Conservation (phyloP, 345 rosid genomes). For the Mallotus nudiflorus region DNA sequence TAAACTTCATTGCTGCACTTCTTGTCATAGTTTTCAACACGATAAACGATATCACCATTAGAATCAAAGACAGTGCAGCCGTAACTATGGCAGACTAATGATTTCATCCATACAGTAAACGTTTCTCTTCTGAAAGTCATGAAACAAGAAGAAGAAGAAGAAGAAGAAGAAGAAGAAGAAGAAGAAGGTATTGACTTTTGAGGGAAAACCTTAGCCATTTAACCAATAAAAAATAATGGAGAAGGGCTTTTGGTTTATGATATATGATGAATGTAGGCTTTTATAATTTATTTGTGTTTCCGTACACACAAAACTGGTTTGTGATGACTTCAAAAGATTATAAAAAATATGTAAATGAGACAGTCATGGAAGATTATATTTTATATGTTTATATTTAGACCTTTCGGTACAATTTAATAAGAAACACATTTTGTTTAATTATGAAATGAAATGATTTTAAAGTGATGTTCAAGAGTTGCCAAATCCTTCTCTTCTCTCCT, state of each 20-base stretch:
- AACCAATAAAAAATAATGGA: background rate
- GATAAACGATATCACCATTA: slow-evolving; percentile 40
- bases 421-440: background rate
- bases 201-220: slow-evolving; percentile 35
- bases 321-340: slow-evolving; percentile 2
- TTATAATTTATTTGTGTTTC: background rate
- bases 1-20: slow-evolving; percentile 37
- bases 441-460: background rate
- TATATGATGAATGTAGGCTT: background rate
- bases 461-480: background rate
- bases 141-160: slow-evolving; percentile 10
- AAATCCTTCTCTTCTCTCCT: background rate
- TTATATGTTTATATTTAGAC: background rate
- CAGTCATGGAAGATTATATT: background rate
- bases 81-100: slow-evolving; percentile 41
- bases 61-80: slow-evolving; percentile 50
- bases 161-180: slow-evolving; percentile 9
- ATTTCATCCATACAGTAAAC: slow-evolving; percentile 54
- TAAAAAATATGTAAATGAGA: slow-evolving; percentile 2
- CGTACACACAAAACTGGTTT: too few relatives aligned
- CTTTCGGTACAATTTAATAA: too few relatives aligned
- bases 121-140: slow-evolving; percentile 31
- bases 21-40: slow-evolving; percentile 46
- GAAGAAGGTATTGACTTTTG: slow-evolving; percentile 8
- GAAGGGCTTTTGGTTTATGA: background rate